phyloP scores from a whole-genome alignment of 1,284 basidiomycete genomes.

The Paramarasmius palmivorus region DNA sequence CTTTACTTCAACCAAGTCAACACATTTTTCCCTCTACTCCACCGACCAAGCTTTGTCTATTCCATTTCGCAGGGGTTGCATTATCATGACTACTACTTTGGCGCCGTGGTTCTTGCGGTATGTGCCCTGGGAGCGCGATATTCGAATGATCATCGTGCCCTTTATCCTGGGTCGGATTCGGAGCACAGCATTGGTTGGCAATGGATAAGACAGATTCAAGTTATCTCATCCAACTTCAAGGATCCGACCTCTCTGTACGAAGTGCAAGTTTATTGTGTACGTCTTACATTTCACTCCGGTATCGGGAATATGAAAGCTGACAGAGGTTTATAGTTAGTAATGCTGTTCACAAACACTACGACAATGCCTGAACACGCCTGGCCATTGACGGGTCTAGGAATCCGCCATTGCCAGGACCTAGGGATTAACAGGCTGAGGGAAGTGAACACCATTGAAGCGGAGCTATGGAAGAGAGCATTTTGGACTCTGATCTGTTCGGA shows the following conservation, averaged over 20 bases:
- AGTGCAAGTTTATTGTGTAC: conserved; percentile 47
- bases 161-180: conserved; percentile 32
- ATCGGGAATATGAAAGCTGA: neutral
- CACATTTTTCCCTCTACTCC: conserved; percentile 56
- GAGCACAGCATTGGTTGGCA: conserved; percentile 60
- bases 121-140: conserved; percentile 66
- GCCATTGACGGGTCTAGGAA: conserved; percentile 64
- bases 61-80: conserved; percentile 51
- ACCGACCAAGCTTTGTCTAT: conserved; percentile 60
- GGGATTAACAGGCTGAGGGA: conserved; percentile 53
- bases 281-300: conserved; percentile 8
- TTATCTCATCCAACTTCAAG: conserved; percentile 43
- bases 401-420: conserved; percentile 68
- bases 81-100: conserved; percentile 53
- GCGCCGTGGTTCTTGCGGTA: conserved; percentile 59
- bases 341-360: conserved; percentile 3
- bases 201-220: conserved; percentile 53
- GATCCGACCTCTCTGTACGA: conserved; percentile 53
- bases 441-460: conserved; percentile 28
- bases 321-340: conserved; percentile 6
- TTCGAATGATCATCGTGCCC: conserved; percentile 56
- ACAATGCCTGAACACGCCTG: conserved; percentile 58
- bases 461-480: conserved; percentile 14
- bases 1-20: conserved; percentile 61
- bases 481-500: conserved; percentile 10